These are phyloP conservation scores for Anacardium occidentale DNA, from an alignment of 345 rosid genomes.

Conservation along the genomic window DNA sequence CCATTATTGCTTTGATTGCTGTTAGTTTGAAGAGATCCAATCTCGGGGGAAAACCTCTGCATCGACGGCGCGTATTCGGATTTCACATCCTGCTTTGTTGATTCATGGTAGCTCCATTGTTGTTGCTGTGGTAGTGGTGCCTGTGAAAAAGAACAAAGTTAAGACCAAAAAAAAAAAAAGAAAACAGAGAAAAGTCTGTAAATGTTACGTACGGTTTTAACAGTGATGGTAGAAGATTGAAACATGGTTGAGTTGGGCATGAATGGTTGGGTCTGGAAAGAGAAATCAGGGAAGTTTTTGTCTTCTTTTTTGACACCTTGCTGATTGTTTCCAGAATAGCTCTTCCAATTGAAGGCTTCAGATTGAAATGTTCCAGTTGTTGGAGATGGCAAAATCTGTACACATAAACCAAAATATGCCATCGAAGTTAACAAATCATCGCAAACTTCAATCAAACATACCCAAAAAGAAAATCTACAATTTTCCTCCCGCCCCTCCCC, in stretches of 20 bases:
- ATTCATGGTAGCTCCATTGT: constrained; percentile 45
- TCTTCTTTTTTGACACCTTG: constrained; percentile 47
- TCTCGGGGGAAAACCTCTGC: constrained; percentile 45
- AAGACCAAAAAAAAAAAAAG: constrained; percentile 2
- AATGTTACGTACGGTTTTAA: constrained; percentile 35
- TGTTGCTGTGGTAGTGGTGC: constrained; percentile 23
- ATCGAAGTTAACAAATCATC: not conserved
- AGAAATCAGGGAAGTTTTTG: constrained; percentile 43
- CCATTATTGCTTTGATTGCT: constrained; percentile 28
- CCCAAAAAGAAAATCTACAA: too few species aligned
- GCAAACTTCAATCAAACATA: not conserved
- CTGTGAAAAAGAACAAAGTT: constrained; percentile 3
- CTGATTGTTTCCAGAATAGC: constrained; percentile 22
- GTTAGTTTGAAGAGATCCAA: constrained; percentile 39
- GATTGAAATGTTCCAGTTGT: constrained; percentile 75
- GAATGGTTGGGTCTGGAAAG: constrained; percentile 48
- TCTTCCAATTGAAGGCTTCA: constrained; percentile 50
- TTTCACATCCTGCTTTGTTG: constrained; percentile 31
- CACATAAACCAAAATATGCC: constrained; percentile 12
- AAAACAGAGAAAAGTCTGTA: not conserved
- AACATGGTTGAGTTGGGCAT: constrained; percentile 26
- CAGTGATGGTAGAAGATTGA: constrained; percentile 31
- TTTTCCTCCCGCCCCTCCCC: too few species aligned
- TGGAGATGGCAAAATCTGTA: constrained; percentile 83
- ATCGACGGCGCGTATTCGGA: constrained; percentile 25